phyloP scores from a whole-genome alignment of 2,329 filamentous ascomycete genomes.

The Trichoderma endophyticum region DNA sequence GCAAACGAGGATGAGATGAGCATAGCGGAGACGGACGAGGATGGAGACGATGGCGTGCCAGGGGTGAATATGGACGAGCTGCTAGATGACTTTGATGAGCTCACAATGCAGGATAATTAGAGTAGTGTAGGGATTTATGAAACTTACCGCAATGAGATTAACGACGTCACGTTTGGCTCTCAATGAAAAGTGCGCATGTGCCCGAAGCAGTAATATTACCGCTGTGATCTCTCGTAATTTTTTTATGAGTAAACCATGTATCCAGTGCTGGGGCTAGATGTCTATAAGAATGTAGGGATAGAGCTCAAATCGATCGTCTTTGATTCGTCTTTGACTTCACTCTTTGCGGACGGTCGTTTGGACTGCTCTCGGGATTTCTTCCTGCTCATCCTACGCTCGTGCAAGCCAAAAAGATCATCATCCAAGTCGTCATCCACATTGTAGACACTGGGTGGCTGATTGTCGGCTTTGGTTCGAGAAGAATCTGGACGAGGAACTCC shows the following conservation, averaged over 20 bases:
- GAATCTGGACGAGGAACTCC: not conserved
- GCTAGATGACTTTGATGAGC: slow-evolving; percentile 89
- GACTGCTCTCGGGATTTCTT: slow-evolving; percentile 32
- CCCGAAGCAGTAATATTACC: not conserved
- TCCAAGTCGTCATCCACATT: slow-evolving; percentile 25
- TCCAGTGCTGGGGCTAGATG: slow-evolving; percentile 23
- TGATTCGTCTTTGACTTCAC: not conserved
- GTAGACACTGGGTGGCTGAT: not conserved
- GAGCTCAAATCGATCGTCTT: slow-evolving; percentile 28
- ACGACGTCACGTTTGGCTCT: not conserved
- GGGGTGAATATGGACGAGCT: slow-evolving; percentile 76
- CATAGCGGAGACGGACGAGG: slow-evolving; percentile 60
- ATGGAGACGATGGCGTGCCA: slow-evolving; percentile 60
- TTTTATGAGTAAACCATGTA: slow-evolving; percentile 17
- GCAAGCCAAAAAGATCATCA: slow-evolving; percentile 37
- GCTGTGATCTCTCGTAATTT: not conserved
- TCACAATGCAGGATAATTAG: slow-evolving; percentile 44
- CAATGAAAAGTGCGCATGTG: not conserved
- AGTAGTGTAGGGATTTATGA: slow-evolving; percentile 28
- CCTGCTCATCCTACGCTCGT: slow-evolving; percentile 30
- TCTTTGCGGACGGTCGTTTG: slow-evolving; percentile 19
- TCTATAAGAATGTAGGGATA: slow-evolving; percentile 38
- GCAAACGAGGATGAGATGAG: slow-evolving; percentile 63
- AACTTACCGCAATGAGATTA: slow-evolving; percentile 15
- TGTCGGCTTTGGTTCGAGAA: not conserved